Percentiles rank a stretch among this genome's conserved stretches.
phyloP scores from a whole-genome alignment of 352 stramenopile genomes.

The Hyaloperonospora arabidopsidis region DNA sequence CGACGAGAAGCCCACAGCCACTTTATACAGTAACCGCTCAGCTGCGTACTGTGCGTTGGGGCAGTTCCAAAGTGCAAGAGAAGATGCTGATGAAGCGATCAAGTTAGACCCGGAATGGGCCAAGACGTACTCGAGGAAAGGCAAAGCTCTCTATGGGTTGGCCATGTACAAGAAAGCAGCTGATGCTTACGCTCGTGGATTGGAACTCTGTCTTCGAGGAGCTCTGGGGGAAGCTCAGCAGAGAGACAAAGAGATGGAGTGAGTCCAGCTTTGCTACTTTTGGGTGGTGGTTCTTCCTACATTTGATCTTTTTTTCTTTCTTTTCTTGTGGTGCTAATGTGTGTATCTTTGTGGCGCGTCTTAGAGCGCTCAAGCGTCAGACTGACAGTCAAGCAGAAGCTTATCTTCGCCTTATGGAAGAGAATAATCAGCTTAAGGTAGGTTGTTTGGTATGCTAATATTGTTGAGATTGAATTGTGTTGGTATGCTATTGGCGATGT shows the following conservation, averaged over 20 bases:
- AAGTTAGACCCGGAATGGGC: slow-evolving; percentile 56
- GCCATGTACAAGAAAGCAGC: slow-evolving; percentile 54
- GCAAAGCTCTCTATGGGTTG: slow-evolving; percentile 70
- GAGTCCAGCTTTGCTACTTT: not conserved
- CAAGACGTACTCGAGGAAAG: slow-evolving; percentile 71
- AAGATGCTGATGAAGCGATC: slow-evolving; percentile 56
- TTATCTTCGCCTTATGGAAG: slow-evolving; percentile 66
- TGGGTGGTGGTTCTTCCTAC: not conserved
- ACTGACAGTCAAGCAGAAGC: slow-evolving; percentile 60
- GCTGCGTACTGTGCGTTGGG: slow-evolving; percentile 61
- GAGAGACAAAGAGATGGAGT: slow-evolving; percentile 69
- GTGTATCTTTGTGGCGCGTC: not conserved
- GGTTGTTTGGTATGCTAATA: not conserved
- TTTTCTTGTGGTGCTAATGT: not conserved
- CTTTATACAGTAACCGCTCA: slow-evolving; percentile 74
- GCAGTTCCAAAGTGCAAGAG: slow-evolving; percentile 38
- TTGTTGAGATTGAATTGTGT: not conserved
- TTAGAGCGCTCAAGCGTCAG: slow-evolving; percentile 59
- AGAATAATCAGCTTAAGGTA: slow-evolving; percentile 71
- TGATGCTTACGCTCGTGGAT: slow-evolving; percentile 61
- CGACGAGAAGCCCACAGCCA: slow-evolving; percentile 42
- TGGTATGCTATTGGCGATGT: not conserved
- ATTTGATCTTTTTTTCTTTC: not conserved
- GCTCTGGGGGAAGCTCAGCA: slow-evolving; percentile 56
- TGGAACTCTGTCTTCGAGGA: slow-evolving; percentile 67